These are phyloP conservation scores for Tuber aestivum DNA, from an alignment of 495 filamentous ascomycete genomes.

Conservation along the genomic window DNA sequence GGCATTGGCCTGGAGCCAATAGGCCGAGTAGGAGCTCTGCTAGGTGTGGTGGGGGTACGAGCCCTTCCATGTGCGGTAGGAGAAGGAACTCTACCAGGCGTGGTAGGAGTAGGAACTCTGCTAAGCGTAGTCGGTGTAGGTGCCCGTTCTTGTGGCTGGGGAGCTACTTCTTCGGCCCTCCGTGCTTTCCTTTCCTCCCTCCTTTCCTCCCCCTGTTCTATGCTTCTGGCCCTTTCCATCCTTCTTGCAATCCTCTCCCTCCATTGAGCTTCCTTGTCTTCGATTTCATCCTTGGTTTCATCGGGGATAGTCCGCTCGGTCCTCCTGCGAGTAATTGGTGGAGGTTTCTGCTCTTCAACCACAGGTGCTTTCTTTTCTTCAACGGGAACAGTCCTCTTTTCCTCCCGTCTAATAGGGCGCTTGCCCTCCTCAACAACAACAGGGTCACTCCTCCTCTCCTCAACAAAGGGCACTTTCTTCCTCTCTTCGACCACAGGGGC, in stretches of 20 bases:
- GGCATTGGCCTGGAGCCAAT: not conserved
- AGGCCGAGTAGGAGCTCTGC: not conserved
- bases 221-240: not conserved
- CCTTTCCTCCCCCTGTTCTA: not conserved
- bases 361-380: not conserved
- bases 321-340: not conserved
- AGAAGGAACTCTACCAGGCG: not conserved
- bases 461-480: no score
- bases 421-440: not conserved
- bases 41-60: not conserved
- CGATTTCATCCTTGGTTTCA: not conserved
- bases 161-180: constrained; percentile 5
- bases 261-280: constrained; percentile 5
- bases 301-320: constrained; percentile 4
- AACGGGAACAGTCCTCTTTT: not conserved
- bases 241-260: constrained; percentile 9
- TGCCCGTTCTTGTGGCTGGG: constrained; percentile 10
- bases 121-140: not conserved
- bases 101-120: not conserved
- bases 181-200: not conserved
- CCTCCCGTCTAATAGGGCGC: constrained; percentile 5
- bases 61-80: not conserved
- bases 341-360: constrained; percentile 18
- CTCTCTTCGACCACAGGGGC: no score
- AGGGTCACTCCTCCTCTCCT: not conserved